Evolutionary conservation across 2,329 filamentous ascomycete species (phyloP).

Genomic region (Fusarium anthophilum): DNA sequence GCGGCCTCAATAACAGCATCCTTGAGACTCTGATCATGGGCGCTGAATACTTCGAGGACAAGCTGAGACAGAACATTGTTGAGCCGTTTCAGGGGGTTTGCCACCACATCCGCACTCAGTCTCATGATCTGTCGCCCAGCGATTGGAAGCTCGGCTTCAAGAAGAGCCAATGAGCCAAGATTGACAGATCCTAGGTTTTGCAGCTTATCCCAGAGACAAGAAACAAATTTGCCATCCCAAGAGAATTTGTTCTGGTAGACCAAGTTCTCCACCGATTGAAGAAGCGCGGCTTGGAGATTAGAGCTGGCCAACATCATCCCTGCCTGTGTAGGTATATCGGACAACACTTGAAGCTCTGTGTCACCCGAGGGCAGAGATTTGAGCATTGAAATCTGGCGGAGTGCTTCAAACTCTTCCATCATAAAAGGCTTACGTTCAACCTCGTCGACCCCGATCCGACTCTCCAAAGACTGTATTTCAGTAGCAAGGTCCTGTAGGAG

Average conservation of each 20-base stretch:
- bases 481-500: slow-evolving; percentile 60
- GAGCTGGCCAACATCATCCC: slow-evolving; percentile 48
- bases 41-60: slow-evolving; percentile 53
- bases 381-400: slow-evolving; percentile 63
- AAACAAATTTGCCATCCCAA: slow-evolving; percentile 53
- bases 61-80: slow-evolving; percentile 59
- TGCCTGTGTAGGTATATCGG: slow-evolving; percentile 51
- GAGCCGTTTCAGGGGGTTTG: slow-evolving; percentile 61
- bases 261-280: slow-evolving; percentile 61
- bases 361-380: slow-evolving; percentile 34
- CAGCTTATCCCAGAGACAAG: slow-evolving; percentile 65
- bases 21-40: slow-evolving; percentile 50
- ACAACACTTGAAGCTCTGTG: slow-evolving; percentile 59
- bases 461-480: slow-evolving; percentile 64
- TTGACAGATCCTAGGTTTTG: slow-evolving; percentile 61
- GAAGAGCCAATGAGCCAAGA: slow-evolving; percentile 67
- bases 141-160: slow-evolving; percentile 72
- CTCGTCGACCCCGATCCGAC: slow-evolving; percentile 54
- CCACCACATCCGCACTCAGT: slow-evolving; percentile 59
- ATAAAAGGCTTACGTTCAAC: slow-evolving; percentile 60
- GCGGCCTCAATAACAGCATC: slow-evolving; percentile 42
- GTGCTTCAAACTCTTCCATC: slow-evolving; percentile 62
- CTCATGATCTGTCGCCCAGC: slow-evolving; percentile 65
- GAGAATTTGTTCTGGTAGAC: slow-evolving; percentile 50
- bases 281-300: slow-evolving; percentile 48